Base-by-base conservation (phyloP, 192 early-diverging fungal species). In the Mortierella claussenii region DNA sequence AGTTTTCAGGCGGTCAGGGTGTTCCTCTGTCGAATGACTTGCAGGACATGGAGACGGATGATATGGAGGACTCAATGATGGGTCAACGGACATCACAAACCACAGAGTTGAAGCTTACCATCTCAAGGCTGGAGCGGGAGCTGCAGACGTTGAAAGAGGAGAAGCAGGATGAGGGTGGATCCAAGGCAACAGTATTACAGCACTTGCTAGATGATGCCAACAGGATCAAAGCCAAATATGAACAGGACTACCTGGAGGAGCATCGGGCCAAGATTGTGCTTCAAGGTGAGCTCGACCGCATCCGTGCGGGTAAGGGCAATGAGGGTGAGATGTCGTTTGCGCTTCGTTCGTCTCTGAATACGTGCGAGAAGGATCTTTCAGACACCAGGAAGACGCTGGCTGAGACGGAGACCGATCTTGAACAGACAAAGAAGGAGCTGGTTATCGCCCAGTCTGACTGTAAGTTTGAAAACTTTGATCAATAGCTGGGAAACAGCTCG, bases 191-290 rank as follows among this genome's bases (percentile, higher is more conserved):
- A 18, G 66, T 84, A 31, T 71, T 92, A 42, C 81, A 92, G 69
- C 85, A 83, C 59, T 57, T 86, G 24, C 68, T 92, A 36, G 83
- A 89, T 20, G 91, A 92, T 55, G 76, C 87, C 11, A 84, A 86
- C 33, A 67, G 83, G 28, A 46, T 86, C 32, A 91, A 90, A 55
- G 46, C 58, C 33, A 88, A 86, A 59, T 89, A 82, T 42, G 85
- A 92, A 79, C 60, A 83, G 65, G 86, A 92, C 47, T 91, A 89
- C 69, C 64, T 83, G 37, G 65, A 82, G 43, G 78, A 80, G 18
- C 82, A 78, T 48, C 82, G 88, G 34, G 57, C 65, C 42, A 89
- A 86, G 79, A 49, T 90, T 28, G 69, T 61, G 13, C 48, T 83
- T 32, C 78, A 80, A 53, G 53, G 59, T 18, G 68, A 83, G 43